Conservation (phyloP, 257 asterid species). For the Solanum appendiculatum region DNA sequence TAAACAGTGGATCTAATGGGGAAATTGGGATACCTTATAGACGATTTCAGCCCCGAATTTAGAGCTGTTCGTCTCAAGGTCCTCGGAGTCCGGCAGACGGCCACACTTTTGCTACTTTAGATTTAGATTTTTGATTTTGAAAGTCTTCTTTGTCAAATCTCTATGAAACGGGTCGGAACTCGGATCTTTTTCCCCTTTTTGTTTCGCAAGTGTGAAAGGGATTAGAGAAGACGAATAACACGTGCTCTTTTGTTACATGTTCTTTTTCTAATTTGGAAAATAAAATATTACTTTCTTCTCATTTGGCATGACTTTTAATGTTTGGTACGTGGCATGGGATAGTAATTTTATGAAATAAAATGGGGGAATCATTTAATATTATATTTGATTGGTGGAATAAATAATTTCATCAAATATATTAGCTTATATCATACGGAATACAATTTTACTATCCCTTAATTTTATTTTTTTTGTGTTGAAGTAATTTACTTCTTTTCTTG, state of each 20-base stretch:
- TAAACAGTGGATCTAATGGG: neutral
- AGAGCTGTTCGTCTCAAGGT: constrained; percentile 1
- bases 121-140: neutral
- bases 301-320: neutral
- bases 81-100: neutral
- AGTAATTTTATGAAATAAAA: no score
- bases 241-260: neutral
- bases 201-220: neutral
- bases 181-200: neutral
- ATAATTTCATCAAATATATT: no score
- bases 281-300: neutral
- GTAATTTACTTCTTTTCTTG: no score
- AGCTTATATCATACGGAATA: no score
- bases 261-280: neutral
- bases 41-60: neutral
- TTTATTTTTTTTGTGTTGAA: no score
- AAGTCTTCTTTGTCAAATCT: neutral
- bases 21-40: neutral
- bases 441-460: no score
- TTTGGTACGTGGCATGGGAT: no score
- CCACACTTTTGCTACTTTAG: neutral
- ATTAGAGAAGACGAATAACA: neutral
- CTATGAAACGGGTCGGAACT: neutral
- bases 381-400: no score
- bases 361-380: neutral